These are phyloP conservation scores for Misopates orontium DNA, from an alignment of 257 asterid genomes.

Conservation along the genomic window DNA sequence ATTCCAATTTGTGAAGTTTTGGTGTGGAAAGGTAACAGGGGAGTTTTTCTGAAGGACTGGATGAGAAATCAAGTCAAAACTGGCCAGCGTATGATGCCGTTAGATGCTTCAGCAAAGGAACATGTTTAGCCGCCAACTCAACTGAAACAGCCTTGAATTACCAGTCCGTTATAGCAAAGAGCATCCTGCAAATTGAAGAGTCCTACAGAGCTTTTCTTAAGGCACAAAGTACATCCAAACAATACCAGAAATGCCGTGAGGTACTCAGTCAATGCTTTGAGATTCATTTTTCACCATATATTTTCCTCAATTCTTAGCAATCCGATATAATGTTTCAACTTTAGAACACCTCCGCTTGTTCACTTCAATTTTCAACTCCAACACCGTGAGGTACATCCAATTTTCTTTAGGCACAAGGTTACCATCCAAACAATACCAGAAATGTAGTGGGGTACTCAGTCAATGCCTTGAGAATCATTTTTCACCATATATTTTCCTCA, in stretches of 20 bases:
- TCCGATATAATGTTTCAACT: background rate
- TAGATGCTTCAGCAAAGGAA: background rate
- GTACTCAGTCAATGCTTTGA: constrained; percentile 6
- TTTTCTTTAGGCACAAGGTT: background rate
- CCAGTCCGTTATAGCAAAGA: background rate
- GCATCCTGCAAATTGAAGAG: constrained; percentile 7
- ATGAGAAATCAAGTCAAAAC: no score
- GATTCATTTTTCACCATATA: background rate
- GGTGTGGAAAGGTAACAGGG: no score
- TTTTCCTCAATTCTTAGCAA: constrained; percentile 9
- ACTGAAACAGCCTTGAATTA: background rate
- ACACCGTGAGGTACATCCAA: no score
- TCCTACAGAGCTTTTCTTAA: background rate
- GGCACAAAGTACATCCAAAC: background rate
- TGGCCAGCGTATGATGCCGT: background rate
- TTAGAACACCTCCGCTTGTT: background rate
- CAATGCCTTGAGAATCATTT: constrained; percentile 6
- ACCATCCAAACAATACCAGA: background rate
- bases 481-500: background rate
- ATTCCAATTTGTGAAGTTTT: no score
- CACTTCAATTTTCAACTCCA: background rate
- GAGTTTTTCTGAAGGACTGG: no score
- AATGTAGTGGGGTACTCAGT: constrained; percentile 7
- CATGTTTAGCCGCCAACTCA: background rate
- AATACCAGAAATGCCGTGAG: background rate